These are phyloP conservation scores for Styphnolobium japonicum DNA, from an alignment of 306 rosid genomes.

Conservation along the genomic window DNA sequence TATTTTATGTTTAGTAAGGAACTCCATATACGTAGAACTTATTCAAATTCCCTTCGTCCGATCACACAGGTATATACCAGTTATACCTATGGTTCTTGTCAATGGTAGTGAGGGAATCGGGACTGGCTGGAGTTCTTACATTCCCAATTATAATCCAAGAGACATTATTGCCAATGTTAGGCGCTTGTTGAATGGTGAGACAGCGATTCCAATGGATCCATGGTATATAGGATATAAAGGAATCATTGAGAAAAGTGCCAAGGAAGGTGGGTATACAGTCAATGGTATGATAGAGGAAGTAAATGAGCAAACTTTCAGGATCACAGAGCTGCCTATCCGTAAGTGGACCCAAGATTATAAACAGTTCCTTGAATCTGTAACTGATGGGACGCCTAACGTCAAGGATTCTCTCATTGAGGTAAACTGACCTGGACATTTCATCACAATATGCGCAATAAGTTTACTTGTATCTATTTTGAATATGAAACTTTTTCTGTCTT, in stretches of 20 bases:
- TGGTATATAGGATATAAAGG: conserved; percentile 75
- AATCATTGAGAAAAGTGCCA: conserved; percentile 52
- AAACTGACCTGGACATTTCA: not conserved
- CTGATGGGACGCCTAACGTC: conserved; percentile 63
- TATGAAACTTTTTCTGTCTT: not conserved
- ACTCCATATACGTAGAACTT: not conserved
- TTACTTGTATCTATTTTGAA: conserved; percentile 25
- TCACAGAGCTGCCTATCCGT: conserved; percentile 64
- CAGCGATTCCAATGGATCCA: conserved; percentile 67
- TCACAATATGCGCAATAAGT: not conserved
- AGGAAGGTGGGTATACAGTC: conserved; percentile 57
- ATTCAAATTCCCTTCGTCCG: not conserved
- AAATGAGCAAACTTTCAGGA: conserved; percentile 52
- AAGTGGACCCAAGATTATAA: conserved; percentile 94
- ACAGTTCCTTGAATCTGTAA: conserved; percentile 74
- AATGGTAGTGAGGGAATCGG: conserved; percentile 86
- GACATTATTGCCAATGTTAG: conserved; percentile 68
- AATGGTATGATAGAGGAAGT: conserved; percentile 67
- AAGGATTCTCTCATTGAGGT: conserved; percentile 88
- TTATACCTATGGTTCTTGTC: conserved; percentile 77
- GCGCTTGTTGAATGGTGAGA: conserved; percentile 57
- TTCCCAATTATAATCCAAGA: conserved; percentile 77
- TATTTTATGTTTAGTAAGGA: not conserved
- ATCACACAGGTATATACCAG: conserved; percentile 69
- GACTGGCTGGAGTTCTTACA: conserved; percentile 69